Conservation (phyloP, 495 filamentous ascomycete species). For the Alectoria sarmentosa region DNA sequence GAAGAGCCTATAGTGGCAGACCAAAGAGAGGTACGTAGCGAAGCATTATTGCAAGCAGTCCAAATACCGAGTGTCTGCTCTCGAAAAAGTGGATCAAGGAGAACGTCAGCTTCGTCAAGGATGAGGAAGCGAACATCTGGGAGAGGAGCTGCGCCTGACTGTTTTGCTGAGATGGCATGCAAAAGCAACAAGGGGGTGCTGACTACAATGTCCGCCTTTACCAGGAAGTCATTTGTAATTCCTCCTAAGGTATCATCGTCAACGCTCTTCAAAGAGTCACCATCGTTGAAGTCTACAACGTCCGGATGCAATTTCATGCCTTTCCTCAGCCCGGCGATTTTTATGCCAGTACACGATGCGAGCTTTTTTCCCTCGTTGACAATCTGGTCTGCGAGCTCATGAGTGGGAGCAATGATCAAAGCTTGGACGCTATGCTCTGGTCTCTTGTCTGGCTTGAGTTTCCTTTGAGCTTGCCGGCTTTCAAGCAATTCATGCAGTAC, state of each 20-base stretch:
- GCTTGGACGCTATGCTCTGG: slow-evolving; percentile 52
- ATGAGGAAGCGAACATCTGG: slow-evolving; percentile 64
- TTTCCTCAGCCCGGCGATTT: slow-evolving; percentile 76
- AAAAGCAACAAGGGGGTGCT: slow-evolving; percentile 77
- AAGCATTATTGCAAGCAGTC: slow-evolving; percentile 60
- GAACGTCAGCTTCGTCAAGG: slow-evolving; percentile 90
- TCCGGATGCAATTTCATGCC: slow-evolving; percentile 56
- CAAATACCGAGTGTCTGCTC: slow-evolving; percentile 86
- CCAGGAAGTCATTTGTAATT: slow-evolving; percentile 30
- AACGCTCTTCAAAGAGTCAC: slow-evolving; percentile 36
- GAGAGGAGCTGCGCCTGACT: slow-evolving; percentile 41
- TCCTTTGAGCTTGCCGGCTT: slow-evolving; percentile 39
- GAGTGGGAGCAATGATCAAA: slow-evolving; percentile 81
- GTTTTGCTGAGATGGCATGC: slow-evolving; percentile 56
- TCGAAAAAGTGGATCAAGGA: slow-evolving; percentile 83
- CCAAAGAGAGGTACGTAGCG: slow-evolving; percentile 73
- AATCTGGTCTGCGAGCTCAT: slow-evolving; percentile 87
- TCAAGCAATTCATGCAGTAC: slow-evolving; percentile 66
- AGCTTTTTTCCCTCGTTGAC: slow-evolving; percentile 86
- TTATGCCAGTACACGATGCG: slow-evolving; percentile 66
- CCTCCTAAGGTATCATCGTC: slow-evolving; percentile 33
- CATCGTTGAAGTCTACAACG: slow-evolving; percentile 30
- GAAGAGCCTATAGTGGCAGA: slow-evolving; percentile 95
- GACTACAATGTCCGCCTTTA: slow-evolving; percentile 76
- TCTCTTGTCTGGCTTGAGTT: slow-evolving; percentile 28